Conservation (phyloP, 495 filamentous ascomycete species). For the Sordaria brevicollis region DNA sequence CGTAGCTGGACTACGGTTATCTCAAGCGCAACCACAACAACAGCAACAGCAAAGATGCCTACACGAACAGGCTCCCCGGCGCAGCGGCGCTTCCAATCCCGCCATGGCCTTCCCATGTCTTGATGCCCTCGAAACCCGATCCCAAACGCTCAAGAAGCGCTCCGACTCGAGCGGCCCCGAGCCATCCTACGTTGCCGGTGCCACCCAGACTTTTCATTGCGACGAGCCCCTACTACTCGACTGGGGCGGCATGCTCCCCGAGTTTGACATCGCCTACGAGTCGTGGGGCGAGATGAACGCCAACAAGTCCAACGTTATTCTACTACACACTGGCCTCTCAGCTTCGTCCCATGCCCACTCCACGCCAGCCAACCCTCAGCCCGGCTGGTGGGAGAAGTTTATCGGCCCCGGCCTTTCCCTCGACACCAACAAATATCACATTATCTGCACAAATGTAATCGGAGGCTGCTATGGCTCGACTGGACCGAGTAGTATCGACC, state of each 20-base stretch:
- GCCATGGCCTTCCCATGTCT: constrained; percentile 93
- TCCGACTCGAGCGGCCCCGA: constrained; percentile 64
- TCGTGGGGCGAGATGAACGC: constrained; percentile 80
- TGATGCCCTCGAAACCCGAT: constrained; percentile 77
- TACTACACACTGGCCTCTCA: constrained; percentile 88
- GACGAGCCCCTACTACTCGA: constrained; percentile 71
- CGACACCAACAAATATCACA: constrained; percentile 82
- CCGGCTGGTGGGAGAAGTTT: constrained; percentile 99
- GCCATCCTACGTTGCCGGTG: constrained; percentile 84
- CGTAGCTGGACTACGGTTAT: background rate
- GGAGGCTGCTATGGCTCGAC: constrained; percentile 96
- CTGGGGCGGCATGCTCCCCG: constrained; percentile 80
- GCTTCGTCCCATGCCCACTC: constrained; percentile 95
- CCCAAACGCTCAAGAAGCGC: constrained; percentile 54
- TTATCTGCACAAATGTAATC: constrained; percentile 95
- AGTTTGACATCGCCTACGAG: constrained; percentile 88
- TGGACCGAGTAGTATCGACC: constrained; percentile 80
- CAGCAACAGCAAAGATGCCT: constrained; percentile 8
- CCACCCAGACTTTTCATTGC: constrained; percentile 65
- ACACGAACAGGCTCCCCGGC: constrained; percentile 22
- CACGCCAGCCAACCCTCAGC: constrained; percentile 70
- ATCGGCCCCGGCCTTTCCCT: constrained; percentile 81
- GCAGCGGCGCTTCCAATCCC: constrained; percentile 60
- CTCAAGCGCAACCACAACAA: constrained; percentile 36
- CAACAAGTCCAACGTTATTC: constrained; percentile 78